Percentiles rank a stretch among this genome's conserved stretches.
These are phyloP conservation scores for Ophiostoma fasciatum DNA, from an alignment of 2,329 filamentous ascomycete genomes.

Conservation along the genomic window DNA sequence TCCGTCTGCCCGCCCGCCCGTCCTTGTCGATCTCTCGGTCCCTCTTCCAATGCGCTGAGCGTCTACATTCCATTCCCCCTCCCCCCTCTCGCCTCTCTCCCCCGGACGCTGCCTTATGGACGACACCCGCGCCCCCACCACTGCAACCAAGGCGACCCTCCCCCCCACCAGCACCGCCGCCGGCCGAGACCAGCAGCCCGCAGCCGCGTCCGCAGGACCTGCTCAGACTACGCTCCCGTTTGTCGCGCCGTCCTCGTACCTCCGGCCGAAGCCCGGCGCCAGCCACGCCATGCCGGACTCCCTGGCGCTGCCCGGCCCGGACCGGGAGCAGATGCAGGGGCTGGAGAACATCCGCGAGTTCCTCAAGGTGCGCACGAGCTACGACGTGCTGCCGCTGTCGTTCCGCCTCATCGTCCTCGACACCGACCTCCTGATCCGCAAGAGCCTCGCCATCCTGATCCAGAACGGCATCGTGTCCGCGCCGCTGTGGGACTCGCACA, in stretches of 20 bases:
- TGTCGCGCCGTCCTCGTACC: conserved; percentile 46
- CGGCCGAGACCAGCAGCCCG: background rate
- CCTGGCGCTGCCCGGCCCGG: conserved; percentile 41
- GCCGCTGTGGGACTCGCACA: conserved; percentile 89
- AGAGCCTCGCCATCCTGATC: conserved; percentile 86
- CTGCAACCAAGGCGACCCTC: background rate
- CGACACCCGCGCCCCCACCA: conserved; percentile 1
- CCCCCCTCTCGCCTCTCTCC: too few species aligned
- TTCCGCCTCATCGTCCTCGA: conserved; percentile 95
- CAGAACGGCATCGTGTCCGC: conserved; percentile 98
- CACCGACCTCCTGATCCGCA: conserved; percentile 87
- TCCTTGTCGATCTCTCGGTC: too few species aligned
- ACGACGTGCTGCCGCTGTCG: conserved; percentile 91
- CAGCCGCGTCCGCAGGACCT: conserved; percentile 15
- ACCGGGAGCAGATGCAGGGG: conserved; percentile 65
- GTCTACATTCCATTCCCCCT: too few species aligned
- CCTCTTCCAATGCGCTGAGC: too few species aligned
- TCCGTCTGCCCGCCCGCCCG: too few species aligned
- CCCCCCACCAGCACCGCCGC: background rate
- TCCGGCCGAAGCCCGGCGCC: conserved; percentile 25
- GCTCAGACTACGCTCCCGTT: conserved; percentile 41
- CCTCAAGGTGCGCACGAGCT: conserved; percentile 88
- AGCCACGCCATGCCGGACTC: conserved; percentile 27
- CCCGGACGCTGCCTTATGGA: too few species aligned
- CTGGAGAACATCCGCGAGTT: conserved; percentile 61